Conservation (phyloP, 805 yeast genomes). For the Saturnispora sanitii region DNA sequence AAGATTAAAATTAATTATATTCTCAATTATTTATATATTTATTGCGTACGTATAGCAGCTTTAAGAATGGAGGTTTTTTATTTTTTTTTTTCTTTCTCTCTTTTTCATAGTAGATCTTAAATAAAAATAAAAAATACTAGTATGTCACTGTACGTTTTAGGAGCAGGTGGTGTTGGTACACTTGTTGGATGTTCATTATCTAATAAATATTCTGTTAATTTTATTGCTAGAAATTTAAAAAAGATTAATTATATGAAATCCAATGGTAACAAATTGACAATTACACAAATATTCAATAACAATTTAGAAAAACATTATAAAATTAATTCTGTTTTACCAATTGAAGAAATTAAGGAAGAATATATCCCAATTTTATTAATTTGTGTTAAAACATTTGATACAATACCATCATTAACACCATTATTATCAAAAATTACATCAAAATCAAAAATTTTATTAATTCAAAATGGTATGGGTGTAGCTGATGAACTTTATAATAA, state of each 20-base stretch:
- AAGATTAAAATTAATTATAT: background rate
- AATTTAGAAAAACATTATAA: slow-evolving; percentile 10
- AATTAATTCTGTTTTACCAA: slow-evolving; percentile 14
- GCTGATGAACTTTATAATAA: slow-evolving; percentile 38
- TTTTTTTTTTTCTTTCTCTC: background rate
- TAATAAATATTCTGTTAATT: slow-evolving; percentile 16
- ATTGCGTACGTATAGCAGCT: too few relatives aligned
- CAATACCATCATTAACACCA: slow-evolving; percentile 51
- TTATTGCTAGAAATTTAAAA: slow-evolving; percentile 20
- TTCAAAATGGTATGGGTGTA: slow-evolving; percentile 87
- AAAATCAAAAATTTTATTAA: slow-evolving; percentile 47
- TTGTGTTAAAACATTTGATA: slow-evolving; percentile 74
- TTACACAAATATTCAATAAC: slow-evolving; percentile 21
- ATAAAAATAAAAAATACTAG: background rate
- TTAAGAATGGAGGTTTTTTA: background rate
- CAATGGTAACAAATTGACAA: slow-evolving; percentile 15
- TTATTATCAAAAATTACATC: slow-evolving; percentile 38
- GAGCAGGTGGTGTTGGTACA: slow-evolving; percentile 30
- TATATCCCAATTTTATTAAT: slow-evolving; percentile 39
- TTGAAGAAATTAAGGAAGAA: slow-evolving; percentile 15
- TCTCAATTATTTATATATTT: background rate
- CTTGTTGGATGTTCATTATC: slow-evolving; percentile 21
- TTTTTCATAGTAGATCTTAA: background rate
- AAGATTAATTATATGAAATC: slow-evolving; percentile 17
- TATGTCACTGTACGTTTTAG: slow-evolving; percentile 22